Base-by-base conservation (phyloP, 345 rosid genomes). In the Rhodomyrtus tomentosa region DNA sequence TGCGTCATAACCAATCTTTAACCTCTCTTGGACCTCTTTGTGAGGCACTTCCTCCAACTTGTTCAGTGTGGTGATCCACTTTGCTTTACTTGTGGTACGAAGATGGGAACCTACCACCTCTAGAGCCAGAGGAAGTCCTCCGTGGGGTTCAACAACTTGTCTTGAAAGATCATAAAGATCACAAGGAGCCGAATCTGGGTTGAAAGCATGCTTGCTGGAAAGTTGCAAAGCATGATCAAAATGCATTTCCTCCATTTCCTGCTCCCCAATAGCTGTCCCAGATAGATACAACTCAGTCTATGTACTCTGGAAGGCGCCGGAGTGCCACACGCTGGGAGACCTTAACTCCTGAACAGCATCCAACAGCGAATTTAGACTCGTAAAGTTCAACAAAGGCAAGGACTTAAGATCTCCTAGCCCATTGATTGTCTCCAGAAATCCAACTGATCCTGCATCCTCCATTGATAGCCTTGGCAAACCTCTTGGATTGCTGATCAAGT, bases 351-450 rank as follows among this genome's bases (percentile, higher is more conserved):
- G 20, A 51, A 1, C 52, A 50, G 15, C 52, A 50, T 50, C 52
- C 15, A 6, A 50, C 15, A 1, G 6, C 5, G 0, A 22, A 0
- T 55, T 22, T 0, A 55, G 27, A 55, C 58, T 20, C 40, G 40
- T 50, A 50, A 4, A 50, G 18, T 51, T 16, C 54, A 51, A 51
- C 54, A 7, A 51, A 51, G 54, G 54, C 54, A 16, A 51, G 54
- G 54, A 51, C 16, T 51, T 1, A 16, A 0, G 7, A 51, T 51
- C 54, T 21, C 21, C 54, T 51, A 1, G 54, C 54, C 54, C 54
- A 16, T 51, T 16, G 54, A 51, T 20, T 51, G 7, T 16, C 54
- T 5, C 54, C 21, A 51, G 54, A 16, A 14, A 51, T 16, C 18
- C 54, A 16, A 51, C 54, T 16, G 54, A 51, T 51, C 54, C 7